Evolutionary conservation across 305 asterid species (phyloP).

Genomic region (Stenogyne calaminthoides): DNA sequence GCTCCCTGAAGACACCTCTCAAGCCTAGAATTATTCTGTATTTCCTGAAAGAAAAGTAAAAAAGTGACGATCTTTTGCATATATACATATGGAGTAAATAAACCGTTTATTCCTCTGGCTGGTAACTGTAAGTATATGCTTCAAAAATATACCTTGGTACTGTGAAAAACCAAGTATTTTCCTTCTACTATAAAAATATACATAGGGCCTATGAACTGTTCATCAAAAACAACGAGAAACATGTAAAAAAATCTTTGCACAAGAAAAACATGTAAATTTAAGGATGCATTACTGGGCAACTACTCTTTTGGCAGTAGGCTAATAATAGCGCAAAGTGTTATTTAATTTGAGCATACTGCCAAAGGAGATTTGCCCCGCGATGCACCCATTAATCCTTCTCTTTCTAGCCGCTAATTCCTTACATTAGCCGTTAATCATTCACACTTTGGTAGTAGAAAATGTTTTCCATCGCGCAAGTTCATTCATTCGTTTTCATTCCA

Average conservation of each 20-base stretch:
- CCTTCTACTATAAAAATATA: constrained; percentile 38
- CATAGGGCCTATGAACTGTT: constrained; percentile 13
- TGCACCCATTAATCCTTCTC: constrained; percentile 24
- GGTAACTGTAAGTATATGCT: constrained; percentile 43
- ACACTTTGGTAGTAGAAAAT: too few relatives aligned
- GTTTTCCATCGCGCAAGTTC: too few relatives aligned
- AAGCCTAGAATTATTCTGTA: not conserved
- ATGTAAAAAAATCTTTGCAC: too few relatives aligned
- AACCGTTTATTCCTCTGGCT: constrained; percentile 35
- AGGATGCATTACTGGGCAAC: constrained; percentile 49
- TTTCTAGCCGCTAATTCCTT: not conserved
- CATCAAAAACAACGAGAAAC: constrained; percentile 9
- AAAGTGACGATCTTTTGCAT: not conserved
- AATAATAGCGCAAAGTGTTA: not conserved
- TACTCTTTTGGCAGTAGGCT: constrained; percentile 53
- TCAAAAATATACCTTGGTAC: constrained; percentile 35
- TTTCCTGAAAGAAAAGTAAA: not conserved
- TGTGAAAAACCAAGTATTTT: constrained; percentile 2
- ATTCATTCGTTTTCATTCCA: too few relatives aligned
- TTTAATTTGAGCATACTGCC: constrained; percentile 52
- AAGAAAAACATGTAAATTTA: not conserved
- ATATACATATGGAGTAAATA: constrained; percentile 8
- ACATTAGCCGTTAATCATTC: too few relatives aligned
- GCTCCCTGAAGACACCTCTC: not conserved
- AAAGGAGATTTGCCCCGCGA: constrained; percentile 75